A percentile compares a stretch with the other conserved stretches of the same genome.
These are phyloP conservation scores for Sclerotinia sclerotiorum DNA, from an alignment of 2,329 filamentous ascomycete genomes.

Conservation along the genomic window DNA sequence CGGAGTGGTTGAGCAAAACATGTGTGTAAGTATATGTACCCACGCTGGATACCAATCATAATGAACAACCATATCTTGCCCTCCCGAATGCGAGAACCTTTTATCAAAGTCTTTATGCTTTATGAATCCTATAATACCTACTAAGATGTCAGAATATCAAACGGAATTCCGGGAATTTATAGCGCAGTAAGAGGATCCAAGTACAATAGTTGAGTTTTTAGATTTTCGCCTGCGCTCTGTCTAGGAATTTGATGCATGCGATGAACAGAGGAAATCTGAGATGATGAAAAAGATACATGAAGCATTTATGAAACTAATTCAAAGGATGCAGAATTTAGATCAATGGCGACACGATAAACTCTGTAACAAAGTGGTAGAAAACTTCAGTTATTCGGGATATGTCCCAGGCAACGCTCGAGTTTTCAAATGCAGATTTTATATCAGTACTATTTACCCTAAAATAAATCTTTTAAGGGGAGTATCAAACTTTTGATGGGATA, in stretches of 20 bases:
- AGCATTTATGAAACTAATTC: background rate
- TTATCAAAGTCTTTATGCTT: background rate
- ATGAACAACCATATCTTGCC: background rate
- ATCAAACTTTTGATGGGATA: background rate
- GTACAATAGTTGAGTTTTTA: background rate
- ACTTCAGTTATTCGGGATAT: background rate
- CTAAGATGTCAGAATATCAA: background rate
- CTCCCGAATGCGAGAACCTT: background rate
- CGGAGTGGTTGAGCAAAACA: background rate
- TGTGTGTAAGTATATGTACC: background rate
- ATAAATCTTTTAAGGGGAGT: background rate
- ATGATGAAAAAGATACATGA: background rate
- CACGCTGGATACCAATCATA: background rate
- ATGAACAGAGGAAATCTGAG: background rate
- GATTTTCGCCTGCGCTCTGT: background rate
- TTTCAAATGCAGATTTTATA: background rate
- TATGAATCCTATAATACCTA: background rate
- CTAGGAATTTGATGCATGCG: background rate
- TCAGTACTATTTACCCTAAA: background rate
- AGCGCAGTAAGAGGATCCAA: background rate
- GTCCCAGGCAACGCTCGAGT: background rate
- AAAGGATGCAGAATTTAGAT: background rate
- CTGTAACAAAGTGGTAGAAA: background rate
- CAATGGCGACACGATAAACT: background rate
- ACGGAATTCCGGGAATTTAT: background rate